These are phyloP conservation scores for Ophiostoma sp. DNA, from an alignment of 2,329 filamentous ascomycete species.

Conservation along the genomic window DNA sequence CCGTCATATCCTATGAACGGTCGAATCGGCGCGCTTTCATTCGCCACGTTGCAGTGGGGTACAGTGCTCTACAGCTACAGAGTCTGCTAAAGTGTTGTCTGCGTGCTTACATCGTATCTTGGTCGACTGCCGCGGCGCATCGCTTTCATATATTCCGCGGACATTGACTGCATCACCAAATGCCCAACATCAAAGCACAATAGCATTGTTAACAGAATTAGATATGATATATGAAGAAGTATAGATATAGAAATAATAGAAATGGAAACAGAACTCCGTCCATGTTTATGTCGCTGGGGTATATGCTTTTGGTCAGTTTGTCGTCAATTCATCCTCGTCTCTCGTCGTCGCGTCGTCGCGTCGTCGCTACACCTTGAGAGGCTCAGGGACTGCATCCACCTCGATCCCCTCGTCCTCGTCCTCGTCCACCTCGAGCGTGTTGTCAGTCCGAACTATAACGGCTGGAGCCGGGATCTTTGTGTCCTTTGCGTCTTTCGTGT, in stretches of 20 bases:
- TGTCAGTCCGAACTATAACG: too few species aligned
- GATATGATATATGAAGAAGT: background rate
- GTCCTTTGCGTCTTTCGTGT: background rate
- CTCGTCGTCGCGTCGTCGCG: background rate
- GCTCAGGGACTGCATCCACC: background rate
- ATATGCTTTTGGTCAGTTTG: constrained; percentile 10
- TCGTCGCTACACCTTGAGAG: background rate
- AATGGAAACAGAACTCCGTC: constrained; percentile 7
- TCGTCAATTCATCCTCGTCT: constrained; percentile 5
- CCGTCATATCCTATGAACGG: background rate
- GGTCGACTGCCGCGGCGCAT: background rate
- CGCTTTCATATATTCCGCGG: background rate
- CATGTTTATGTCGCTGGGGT: constrained; percentile 7
- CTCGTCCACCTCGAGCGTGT: constrained; percentile 3
- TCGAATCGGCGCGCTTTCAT: constrained; percentile 24
- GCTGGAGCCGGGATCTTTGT: background rate
- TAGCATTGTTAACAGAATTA: background rate
- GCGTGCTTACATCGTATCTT: background rate
- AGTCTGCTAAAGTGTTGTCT: background rate
- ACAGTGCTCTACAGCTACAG: background rate
- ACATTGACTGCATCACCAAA: background rate
- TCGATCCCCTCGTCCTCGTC: constrained; percentile 43
- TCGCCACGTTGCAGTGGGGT: constrained; percentile 22
- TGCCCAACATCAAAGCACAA: background rate
- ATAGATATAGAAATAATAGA: background rate